Conservation (phyloP, 1,284 basidiomycete genomes). For the Apiotrichum montevideense region DNA sequence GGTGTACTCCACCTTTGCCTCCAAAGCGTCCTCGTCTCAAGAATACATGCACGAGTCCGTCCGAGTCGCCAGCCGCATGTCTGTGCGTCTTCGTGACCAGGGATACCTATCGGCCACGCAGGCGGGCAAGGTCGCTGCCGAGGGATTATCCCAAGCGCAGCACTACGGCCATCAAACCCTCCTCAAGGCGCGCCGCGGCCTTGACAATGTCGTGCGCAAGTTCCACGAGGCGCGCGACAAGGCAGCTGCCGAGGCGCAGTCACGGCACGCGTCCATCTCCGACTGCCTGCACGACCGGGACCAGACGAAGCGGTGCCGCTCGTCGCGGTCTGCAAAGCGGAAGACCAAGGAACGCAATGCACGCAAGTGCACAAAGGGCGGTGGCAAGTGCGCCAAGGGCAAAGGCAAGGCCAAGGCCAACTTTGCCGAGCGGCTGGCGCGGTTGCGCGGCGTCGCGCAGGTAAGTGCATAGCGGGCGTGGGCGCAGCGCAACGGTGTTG, state of each 20-base stretch:
- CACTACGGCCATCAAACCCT: slow-evolving; percentile 19
- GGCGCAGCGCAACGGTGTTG: background rate
- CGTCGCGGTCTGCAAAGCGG: background rate
- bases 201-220: slow-evolving; percentile 20
- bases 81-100: slow-evolving; percentile 2
- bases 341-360: too few species aligned
- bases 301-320: background rate
- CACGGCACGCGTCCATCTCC: background rate
- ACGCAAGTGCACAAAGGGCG: background rate
- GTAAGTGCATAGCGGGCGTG: background rate
- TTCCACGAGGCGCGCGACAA: slow-evolving; percentile 1
- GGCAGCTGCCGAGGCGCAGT: background rate
- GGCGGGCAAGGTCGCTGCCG: background rate
- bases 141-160: slow-evolving; percentile 2
- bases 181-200: slow-evolving; percentile 20
- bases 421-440: background rate
- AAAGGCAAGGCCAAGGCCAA: background rate
- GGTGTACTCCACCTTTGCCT: background rate
- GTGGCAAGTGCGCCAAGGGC: background rate
- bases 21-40: background rate
- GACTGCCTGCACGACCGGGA: slow-evolving; percentile 4
- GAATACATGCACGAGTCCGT: background rate
- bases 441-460: background rate
- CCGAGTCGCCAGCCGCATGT: background rate
- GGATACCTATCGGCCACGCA: background rate